phyloP scores from a whole-genome alignment of 2,329 filamentous ascomycete genomes.

The Falciphora oryzae region DNA sequence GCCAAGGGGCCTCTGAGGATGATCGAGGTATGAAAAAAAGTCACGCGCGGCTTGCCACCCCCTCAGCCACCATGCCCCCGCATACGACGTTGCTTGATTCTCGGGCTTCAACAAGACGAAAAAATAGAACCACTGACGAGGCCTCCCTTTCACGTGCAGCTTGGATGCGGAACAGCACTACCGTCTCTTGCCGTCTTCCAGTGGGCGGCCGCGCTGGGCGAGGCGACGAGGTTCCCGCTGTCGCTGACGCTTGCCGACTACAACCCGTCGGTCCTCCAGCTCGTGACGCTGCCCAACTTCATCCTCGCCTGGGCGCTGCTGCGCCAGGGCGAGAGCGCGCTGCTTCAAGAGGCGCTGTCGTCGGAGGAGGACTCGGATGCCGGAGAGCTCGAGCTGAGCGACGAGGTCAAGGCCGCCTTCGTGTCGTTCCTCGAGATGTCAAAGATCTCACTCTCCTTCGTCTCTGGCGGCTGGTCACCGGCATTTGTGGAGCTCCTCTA shows the following conservation, averaged over 20 bases:
- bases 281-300: conserved; percentile 76
- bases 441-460: conserved; percentile 55
- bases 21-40: conserved; percentile 41
- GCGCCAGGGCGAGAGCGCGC: conserved; percentile 29
- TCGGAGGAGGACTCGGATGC: conserved; percentile 24
- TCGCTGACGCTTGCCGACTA: conserved; percentile 71
- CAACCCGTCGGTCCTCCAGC: conserved; percentile 69
- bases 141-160: conserved; percentile 33
- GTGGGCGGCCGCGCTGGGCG: conserved; percentile 33
- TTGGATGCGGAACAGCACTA: conserved; percentile 74
- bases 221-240: conserved; percentile 32
- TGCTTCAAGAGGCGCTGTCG: conserved; percentile 40
- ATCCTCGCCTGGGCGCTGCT: conserved; percentile 61
- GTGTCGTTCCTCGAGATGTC: conserved; percentile 40
- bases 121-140: not conserved
- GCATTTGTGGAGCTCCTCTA: conserved; percentile 58
- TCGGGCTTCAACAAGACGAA: conserved; percentile 20
- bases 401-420: conserved; percentile 54
- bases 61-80: too few species aligned
- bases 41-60: too few species aligned
- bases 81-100: not conserved
- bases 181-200: conserved; percentile 68
- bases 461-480: conserved; percentile 70
- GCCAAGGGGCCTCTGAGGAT: conserved; percentile 34
- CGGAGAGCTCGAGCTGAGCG: conserved; percentile 56